Evolutionary conservation across 208 protist species (phyloP).

Genomic region (Trypanosoma cruzi): DNA sequence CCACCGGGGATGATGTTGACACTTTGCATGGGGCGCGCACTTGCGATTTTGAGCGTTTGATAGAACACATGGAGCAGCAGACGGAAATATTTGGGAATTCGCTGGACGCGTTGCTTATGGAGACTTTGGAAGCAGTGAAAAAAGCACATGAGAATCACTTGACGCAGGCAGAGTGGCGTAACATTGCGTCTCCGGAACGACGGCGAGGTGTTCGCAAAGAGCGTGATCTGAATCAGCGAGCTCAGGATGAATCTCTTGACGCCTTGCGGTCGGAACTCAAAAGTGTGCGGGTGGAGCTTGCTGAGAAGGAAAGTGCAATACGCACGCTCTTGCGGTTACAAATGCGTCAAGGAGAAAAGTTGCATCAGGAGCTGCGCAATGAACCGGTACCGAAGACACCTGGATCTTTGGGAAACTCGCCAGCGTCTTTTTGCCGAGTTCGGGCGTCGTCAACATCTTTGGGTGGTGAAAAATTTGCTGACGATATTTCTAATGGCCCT

Average conservation of each 20-base stretch:
- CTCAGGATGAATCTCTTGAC: slow-evolving; percentile 35
- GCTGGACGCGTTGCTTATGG: not conserved
- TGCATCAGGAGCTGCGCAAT: not conserved
- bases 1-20: not conserved
- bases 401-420: not conserved
- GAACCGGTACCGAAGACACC: not conserved
- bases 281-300: slow-evolving; percentile 23
- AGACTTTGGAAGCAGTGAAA: slow-evolving; percentile 5
- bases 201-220: slow-evolving; percentile 23
- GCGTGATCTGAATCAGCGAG: slow-evolving; percentile 24
- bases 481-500: not conserved
- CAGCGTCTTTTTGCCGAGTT: not conserved
- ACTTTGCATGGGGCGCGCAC: not conserved
- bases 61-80: slow-evolving; percentile 12
- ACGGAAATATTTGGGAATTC: slow-evolving; percentile 13
- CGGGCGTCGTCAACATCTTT: not conserved
- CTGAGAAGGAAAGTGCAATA: slow-evolving; percentile 49
- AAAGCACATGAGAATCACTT: not conserved
- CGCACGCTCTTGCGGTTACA: slow-evolving; percentile 38
- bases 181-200: slow-evolving; percentile 9
- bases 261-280: slow-evolving; percentile 31
- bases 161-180: slow-evolving; percentile 5
- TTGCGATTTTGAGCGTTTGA: not conserved
- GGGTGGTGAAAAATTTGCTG: not conserved
- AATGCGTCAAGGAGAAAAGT: not conserved